A percentile compares a stretch with the other conserved stretches of the same genome.
phyloP scores from a whole-genome alignment of 106 monocot genomes.

The Apostasia ramifera region DNA sequence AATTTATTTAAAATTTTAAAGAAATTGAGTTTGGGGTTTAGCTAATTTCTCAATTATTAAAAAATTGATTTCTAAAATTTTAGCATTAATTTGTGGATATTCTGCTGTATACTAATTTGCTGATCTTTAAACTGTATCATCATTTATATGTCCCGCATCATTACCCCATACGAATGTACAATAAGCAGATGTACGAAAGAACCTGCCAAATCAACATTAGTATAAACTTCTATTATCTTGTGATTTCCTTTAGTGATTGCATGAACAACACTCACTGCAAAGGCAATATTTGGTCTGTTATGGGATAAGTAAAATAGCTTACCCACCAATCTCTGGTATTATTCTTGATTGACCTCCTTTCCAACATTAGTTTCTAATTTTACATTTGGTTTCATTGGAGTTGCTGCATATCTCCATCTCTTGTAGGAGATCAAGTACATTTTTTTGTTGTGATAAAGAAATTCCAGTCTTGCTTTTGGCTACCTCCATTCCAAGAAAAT shows the following conservation, averaged over 20 bases:
- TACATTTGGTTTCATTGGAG: constrained; percentile 1
- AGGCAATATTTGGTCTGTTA: background rate
- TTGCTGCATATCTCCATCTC: background rate
- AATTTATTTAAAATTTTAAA: no score
- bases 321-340: background rate
- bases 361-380: background rate
- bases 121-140: no score
- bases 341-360: background rate
- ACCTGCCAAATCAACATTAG: constrained; percentile 3
- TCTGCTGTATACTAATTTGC: no score
- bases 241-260: background rate
- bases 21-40: no score
- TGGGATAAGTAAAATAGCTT: constrained; percentile 6
- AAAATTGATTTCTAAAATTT: no score
- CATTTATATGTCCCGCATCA: no score
- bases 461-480: background rate
- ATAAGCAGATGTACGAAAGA: background rate
- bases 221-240: background rate
- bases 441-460: background rate
- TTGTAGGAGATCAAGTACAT: background rate
- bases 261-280: background rate
- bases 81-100: no score
- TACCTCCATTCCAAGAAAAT: background rate
- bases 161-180: background rate
- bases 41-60: no score